phyloP scores from a whole-genome alignment of 768 basidiomycete species.

The Mycena amicta region DNA sequence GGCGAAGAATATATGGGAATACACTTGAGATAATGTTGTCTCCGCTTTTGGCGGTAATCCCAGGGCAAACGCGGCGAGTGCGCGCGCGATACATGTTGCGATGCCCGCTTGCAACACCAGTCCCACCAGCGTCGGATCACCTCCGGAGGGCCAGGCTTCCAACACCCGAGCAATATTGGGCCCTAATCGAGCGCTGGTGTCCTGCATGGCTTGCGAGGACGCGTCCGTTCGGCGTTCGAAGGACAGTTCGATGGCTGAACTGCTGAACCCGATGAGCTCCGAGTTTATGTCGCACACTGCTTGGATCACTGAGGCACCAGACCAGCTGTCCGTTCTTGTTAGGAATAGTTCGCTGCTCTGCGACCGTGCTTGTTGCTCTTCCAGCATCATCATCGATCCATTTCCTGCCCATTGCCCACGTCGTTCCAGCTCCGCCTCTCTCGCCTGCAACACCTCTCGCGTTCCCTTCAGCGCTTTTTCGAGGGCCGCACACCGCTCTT shows the following conservation, averaged over 20 bases:
- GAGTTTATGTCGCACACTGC: slow-evolving; percentile 80
- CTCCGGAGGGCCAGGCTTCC: slow-evolving; percentile 57
- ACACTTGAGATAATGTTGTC: slow-evolving; percentile 61
- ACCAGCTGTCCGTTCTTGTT: slow-evolving; percentile 75
- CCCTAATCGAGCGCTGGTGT: slow-evolving; percentile 66
- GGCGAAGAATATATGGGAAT: slow-evolving; percentile 55
- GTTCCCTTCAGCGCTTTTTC: slow-evolving; percentile 69
- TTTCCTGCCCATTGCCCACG: slow-evolving; percentile 36
- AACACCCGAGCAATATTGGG: slow-evolving; percentile 62
- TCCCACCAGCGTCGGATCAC: slow-evolving; percentile 74
- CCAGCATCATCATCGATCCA: slow-evolving; percentile 25
- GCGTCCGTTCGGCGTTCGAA: slow-evolving; percentile 46
- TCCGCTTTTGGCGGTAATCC: slow-evolving; percentile 75
- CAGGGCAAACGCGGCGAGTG: slow-evolving; percentile 71
- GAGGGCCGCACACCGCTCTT: slow-evolving; percentile 64
- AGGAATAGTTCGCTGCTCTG: slow-evolving; percentile 68
- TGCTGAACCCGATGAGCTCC: slow-evolving; percentile 80
- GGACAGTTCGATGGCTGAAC: slow-evolving; percentile 71
- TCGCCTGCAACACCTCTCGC: slow-evolving; percentile 55
- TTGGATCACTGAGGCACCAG: slow-evolving; percentile 77
- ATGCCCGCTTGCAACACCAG: slow-evolving; percentile 75
- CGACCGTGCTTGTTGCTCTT: slow-evolving; percentile 60
- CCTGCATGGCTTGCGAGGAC: slow-evolving; percentile 55
- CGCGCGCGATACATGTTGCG: slow-evolving; percentile 64
- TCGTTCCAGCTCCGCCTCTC: slow-evolving; percentile 63